Base-by-base conservation (phyloP, 306 rosid genomes). In the Vigna unguiculata region DNA sequence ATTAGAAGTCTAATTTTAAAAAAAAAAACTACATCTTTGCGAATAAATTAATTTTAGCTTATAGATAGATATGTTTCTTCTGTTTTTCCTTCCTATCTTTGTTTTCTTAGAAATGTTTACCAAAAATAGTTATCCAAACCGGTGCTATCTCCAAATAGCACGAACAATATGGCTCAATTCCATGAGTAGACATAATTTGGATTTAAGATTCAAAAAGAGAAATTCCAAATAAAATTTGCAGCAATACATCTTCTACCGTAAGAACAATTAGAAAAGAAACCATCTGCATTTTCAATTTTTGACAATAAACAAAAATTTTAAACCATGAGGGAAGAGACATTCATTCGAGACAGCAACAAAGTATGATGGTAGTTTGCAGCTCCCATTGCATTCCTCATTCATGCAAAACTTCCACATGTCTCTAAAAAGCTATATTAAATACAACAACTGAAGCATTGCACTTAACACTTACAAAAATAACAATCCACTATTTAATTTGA, bases 271-370 rank as follows among this genome's bases (percentile, higher is more conserved):
- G 63, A 40, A 20, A 20, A 6, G 38, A 21, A 77, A 46, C 45
- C 70, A 32, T 64, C 66, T 24, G 41, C 73, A 67, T 40, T 51
- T 53, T 76, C 60, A n/a, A 47, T 25, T 43, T 67, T 47, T 68
- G 62, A 66, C 12, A 25, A 19, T 11, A 52, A 48, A 41, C 32
- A 63, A 17, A n/a, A 54, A 41, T 15, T 40, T 70, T 10, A 22
- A 53, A 65, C 43, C 52, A 46, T 14, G 14, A 65, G 55, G 49
- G 17, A 67, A 25, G 19, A 52, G 47, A 22, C 61, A 38, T 68
- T 63, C 68, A 75, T 64, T 43, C 6, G 51, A 34, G 54, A 70
- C 16, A 79, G 22, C 40, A 76, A 55, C 32, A 66, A 79, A 40
- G n/a, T 67, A 46, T 20, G 54, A 59, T 40, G 66, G 46, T 20